Conservation (phyloP, 1,284 basidiomycete species). For the Thecaphora thlaspeos region DNA sequence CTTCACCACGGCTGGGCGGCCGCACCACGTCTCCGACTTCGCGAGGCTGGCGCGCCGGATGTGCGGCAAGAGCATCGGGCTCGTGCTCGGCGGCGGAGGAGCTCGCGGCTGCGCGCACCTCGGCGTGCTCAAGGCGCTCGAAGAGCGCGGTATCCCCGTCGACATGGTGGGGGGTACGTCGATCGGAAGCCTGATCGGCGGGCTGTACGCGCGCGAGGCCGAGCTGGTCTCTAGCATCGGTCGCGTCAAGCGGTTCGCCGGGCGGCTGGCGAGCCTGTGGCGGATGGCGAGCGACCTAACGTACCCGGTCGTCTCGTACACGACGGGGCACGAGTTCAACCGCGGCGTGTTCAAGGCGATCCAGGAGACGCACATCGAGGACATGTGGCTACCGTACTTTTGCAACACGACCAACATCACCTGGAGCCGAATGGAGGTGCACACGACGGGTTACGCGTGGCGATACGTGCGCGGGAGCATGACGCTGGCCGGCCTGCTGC, state of each 20-base stretch:
- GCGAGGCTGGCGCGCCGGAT: slow-evolving; percentile 84
- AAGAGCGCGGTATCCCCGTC: slow-evolving; percentile 88
- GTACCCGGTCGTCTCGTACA: slow-evolving; percentile 95
- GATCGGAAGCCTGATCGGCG: slow-evolving; percentile 88
- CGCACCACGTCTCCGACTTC: slow-evolving; percentile 85
- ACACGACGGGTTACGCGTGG: slow-evolving; percentile 79
- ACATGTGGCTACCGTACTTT: slow-evolving; percentile 99
- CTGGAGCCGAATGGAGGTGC: slow-evolving; percentile 93
- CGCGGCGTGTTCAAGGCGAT: slow-evolving; percentile 36
- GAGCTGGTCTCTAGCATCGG: slow-evolving; percentile 83
- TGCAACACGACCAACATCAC: slow-evolving; percentile 99
- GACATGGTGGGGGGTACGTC: slow-evolving; percentile 80
- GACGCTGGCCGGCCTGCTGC: slow-evolving; percentile 91
- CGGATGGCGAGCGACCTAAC: slow-evolving; percentile 91
- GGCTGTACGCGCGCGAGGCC: slow-evolving; percentile 89
- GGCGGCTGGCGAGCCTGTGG: slow-evolving; percentile 90
- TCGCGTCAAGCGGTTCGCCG: slow-evolving; percentile 85
- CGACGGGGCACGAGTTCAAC: slow-evolving; percentile 69
- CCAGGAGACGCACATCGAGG: slow-evolving; percentile 69
- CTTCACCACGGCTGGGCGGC: slow-evolving; percentile 61
- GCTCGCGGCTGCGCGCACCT: slow-evolving; percentile 92
- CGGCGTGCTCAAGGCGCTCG: slow-evolving; percentile 83
- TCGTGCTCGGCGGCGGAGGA: slow-evolving; percentile 93
- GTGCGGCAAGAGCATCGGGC: slow-evolving; percentile 87
- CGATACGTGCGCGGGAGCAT: slow-evolving; percentile 82